Base-by-base conservation (phyloP, 495 filamentous ascomycete species). In the Neurospora sublineolata region DNA sequence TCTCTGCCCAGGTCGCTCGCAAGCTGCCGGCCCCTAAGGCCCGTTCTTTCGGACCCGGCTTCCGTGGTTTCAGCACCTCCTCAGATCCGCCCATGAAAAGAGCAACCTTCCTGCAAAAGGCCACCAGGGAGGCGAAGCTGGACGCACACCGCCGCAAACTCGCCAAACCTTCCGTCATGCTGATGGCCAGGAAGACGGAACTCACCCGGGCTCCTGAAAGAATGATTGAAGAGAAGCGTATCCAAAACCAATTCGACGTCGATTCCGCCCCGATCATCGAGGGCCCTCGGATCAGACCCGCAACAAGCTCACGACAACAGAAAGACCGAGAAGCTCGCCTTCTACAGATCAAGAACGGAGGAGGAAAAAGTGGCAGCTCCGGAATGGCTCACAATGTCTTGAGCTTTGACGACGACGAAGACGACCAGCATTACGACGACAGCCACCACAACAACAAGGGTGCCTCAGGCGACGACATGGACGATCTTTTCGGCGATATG, bases 171-270 rank as follows among this genome's bases (percentile, higher is more conserved):
- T 75, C 75, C 0, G 76, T 77, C 37, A 71, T 73, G 64, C 71
- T 76, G 1, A 68, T 60, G 2, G 76, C 80, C 3, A 68, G 39
- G 12, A 10, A 72, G 9, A 76, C 78, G 16, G 77, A 82, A 70
- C 74, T 85, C 46, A 74, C 42, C 7, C 75, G 72, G 37, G 83
- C 82, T 0, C 84, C 84, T 14, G 40, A 72, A 3, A 74, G 74
- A 30, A 81, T 84, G 82, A 23, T 81, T 0, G 73, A 79, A 42
- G 80, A 81, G 16, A 71, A 76, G 20, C 74, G 80, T 3, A 78
- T 79, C 12, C 75, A 76, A 7, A 71, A 76, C 7, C 79, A 79
- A 37, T 77, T 75, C 42, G 64, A 73, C 67, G 36, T 72, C 20
- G 27, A 44, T 16, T 44, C 75, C 27, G 68, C 42, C 37, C 41